These are phyloP conservation scores for Panicum miliaceum DNA, from an alignment of 176 grass and related monocot species.

Conservation along the genomic window DNA sequence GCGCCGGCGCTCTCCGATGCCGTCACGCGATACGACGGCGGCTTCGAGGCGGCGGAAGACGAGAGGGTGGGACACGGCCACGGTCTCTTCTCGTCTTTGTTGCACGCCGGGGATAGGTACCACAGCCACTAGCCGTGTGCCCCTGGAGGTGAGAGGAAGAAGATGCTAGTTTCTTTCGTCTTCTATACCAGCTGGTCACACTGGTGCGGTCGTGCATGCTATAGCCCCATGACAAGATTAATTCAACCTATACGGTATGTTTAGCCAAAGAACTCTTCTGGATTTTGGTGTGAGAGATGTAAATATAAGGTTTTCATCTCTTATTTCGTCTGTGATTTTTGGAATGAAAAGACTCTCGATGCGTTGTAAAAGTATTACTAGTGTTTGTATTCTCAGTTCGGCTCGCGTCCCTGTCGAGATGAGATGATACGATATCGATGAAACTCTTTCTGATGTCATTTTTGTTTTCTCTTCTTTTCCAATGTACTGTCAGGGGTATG, in stretches of 20 bases:
- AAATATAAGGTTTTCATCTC: conserved; percentile 31
- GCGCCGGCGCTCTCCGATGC: neutral
- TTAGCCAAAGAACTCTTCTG: conserved; percentile 11
- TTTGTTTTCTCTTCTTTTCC: neutral
- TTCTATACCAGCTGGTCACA: neutral
- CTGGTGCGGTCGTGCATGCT: neutral
- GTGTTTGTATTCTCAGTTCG: conserved; percentile 15
- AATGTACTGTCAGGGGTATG: neutral
- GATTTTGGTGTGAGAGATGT: conserved; percentile 12
- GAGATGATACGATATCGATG: conserved; percentile 24
- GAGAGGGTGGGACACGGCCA: neutral
- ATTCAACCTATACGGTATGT: neutral
- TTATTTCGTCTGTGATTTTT: neutral
- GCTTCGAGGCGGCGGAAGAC: conserved; percentile 12
- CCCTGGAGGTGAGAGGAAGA: neutral
- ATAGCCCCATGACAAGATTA: neutral
- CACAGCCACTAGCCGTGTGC: neutral
- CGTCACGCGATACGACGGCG: conserved; percentile 3
- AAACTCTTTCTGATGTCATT: neutral
- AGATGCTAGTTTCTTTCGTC: neutral
- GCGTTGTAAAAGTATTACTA: neutral
- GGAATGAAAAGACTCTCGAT: neutral
- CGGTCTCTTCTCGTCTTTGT: conserved; percentile 31
- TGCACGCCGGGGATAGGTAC: conserved; percentile 22
- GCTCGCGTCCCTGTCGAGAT: conserved; percentile 32